Base-by-base conservation (phyloP, 768 basidiomycete species). In the Agaricus blazei region DNA sequence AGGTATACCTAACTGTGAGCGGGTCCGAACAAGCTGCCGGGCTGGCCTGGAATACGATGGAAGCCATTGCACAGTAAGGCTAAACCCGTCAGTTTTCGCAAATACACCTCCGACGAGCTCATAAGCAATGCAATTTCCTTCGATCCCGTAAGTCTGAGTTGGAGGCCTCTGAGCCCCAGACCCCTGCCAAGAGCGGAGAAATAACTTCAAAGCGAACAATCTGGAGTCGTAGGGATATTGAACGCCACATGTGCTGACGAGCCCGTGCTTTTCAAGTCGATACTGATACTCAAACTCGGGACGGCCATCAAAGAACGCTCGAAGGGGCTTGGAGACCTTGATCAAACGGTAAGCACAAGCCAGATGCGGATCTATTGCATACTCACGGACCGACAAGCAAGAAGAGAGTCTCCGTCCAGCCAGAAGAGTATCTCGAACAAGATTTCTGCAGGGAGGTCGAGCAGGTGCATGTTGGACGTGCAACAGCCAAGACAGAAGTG, bases 101-200 rank as follows among this genome's bases (percentile, higher is more conserved):
- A 85, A 84, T 0, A 82, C 63, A 0, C 84, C 84, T 0, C 72
- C 79, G 3, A 85, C 84, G 57, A 86, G 72, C 57, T 86, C 83
- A 61, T 86, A 86, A 3, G 82, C 80, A 23, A 61, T 60, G 52
- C 65, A 68, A 15, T 53, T 28, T 8, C 68, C 67, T 7, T 59
- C 38, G 28, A 60, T 38, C 12, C 4, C n/a, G 23, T 58, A 52
- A 6, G 23, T 28, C 5, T 52, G 37, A 34, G 48, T 55, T 7
- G 47, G 54, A 3, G 19, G 7, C 37, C 48, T 55, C n/a, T n/a
- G 9, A 28, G 42, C 23, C 15, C 8, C 29, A 15, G 19, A 31
- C 14, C 28, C 26, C 38, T n/a, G 26, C 52, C 54, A 55, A 38
- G 28, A 29, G 12, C 23, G 27, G 2, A 28, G 15, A 29, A 55